These are phyloP conservation scores for Amaranthus tricolor DNA, from an alignment of 179 eudicot genomes.

Conservation along the genomic window DNA sequence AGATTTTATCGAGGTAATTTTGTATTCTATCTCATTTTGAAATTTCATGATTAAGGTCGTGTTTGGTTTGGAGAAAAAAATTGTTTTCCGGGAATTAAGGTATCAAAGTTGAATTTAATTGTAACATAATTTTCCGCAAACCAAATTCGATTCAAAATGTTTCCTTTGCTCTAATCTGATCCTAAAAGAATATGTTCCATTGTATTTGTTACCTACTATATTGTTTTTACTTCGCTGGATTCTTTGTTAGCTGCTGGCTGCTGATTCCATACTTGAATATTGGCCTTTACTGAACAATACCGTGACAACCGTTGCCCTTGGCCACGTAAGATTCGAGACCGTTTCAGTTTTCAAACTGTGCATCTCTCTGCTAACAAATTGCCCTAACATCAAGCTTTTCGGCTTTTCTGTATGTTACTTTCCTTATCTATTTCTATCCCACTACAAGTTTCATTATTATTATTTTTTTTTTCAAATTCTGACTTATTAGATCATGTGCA, in stretches of 20 bases:
- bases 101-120: too few relatives aligned
- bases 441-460: background rate
- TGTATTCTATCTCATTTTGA: too few relatives aligned
- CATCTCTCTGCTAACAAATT: conserved; percentile 11
- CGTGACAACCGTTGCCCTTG: conserved; percentile 1
- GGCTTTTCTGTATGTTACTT: conserved; percentile 6
- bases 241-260: conserved; percentile 12
- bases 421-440: background rate
- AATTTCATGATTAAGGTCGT: too few relatives aligned
- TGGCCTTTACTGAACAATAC: conserved; percentile 5
- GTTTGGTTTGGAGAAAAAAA: too few relatives aligned
- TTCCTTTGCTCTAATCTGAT: too few relatives aligned
- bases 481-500: too few relatives aligned
- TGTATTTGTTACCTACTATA: background rate
- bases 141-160: too few relatives aligned
- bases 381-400: background rate
- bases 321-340: background rate
- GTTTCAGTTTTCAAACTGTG: conserved; percentile 8
- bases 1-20: too few relatives aligned
- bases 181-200: background rate
- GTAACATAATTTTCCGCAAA: too few relatives aligned
- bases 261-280: conserved; percentile 1
- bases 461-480: too few relatives aligned
- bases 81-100: too few relatives aligned
- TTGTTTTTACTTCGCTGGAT: background rate